Evolutionary conservation across 75 land plant species (phyloP).

Genomic region (Ceratopteris richardii): DNA sequence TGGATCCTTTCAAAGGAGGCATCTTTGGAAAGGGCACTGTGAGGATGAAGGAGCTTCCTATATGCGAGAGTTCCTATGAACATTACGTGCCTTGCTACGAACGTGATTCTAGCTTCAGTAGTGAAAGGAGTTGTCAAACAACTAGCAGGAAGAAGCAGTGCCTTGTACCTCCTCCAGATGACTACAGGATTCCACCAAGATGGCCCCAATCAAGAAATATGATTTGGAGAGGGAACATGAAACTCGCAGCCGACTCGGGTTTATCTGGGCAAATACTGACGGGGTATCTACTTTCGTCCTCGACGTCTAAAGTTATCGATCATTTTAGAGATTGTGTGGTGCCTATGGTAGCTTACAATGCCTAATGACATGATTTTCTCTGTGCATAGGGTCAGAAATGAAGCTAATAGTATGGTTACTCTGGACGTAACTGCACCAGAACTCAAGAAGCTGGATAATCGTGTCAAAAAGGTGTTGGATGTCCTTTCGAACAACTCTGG

Average conservation of each 20-base stretch:
- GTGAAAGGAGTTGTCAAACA: constrained; percentile 55
- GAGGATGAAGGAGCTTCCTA: constrained; percentile 28
- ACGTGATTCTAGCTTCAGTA: constrained; percentile 24
- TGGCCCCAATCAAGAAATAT: constrained; percentile 69
- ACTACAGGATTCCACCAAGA: constrained; percentile 57
- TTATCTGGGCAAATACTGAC: too few relatives aligned
- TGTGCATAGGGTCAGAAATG: too few relatives aligned
- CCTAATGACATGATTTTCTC: too few relatives aligned
- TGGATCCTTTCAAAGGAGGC: constrained; percentile 38
- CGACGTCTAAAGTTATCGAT: too few relatives aligned
- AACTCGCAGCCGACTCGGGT: constrained; percentile 33
- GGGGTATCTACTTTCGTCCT: background rate
- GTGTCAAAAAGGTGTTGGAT: too few relatives aligned
- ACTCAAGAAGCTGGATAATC: too few relatives aligned
- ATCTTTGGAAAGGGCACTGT: constrained; percentile 23
- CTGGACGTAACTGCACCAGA: too few relatives aligned
- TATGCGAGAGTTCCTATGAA: constrained; percentile 42
- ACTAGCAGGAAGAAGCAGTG: constrained; percentile 28
- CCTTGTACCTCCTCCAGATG: constrained; percentile 63
- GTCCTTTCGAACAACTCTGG: too few relatives aligned
- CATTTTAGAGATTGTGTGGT: too few relatives aligned
- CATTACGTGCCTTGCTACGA: constrained; percentile 68
- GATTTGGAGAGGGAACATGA: constrained; percentile 59
- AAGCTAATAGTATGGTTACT: too few relatives aligned
- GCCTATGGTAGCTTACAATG: too few relatives aligned